A percentile compares a stretch with the other conserved stretches of the same genome.
These are phyloP conservation scores for Pichia thaimueangensis DNA, from an alignment of 805 yeast species.

Conservation along the genomic window DNA sequence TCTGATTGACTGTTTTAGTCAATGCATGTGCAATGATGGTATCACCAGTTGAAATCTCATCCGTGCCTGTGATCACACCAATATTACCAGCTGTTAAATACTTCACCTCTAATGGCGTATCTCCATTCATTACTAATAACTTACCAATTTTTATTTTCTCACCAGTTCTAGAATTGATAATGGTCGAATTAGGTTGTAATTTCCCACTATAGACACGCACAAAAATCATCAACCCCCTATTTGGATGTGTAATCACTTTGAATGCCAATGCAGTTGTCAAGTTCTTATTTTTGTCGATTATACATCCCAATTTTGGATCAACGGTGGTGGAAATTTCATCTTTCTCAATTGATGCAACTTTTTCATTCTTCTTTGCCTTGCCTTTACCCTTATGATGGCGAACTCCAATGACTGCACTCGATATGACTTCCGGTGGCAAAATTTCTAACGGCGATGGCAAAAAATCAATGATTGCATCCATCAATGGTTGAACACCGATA, in stretches of 20 bases:
- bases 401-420: not conserved
- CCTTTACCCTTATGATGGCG: constrained; percentile 20
- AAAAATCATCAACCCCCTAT: constrained; percentile 76
- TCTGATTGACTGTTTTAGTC: constrained; percentile 34
- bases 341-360: constrained; percentile 7
- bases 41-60: constrained; percentile 82
- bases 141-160: constrained; percentile 60
- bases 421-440: constrained; percentile 45
- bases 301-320: constrained; percentile 40
- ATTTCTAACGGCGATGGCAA: constrained; percentile 78
- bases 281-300: constrained; percentile 52
- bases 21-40: constrained; percentile 63
- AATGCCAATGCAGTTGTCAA: constrained; percentile 79
- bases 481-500: constrained; percentile 89
- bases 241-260: constrained; percentile 82
- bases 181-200: constrained; percentile 52
- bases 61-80: constrained; percentile 79
- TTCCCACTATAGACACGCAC: constrained; percentile 85
- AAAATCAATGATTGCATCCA: constrained; percentile 74
- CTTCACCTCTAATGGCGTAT: constrained; percentile 66
- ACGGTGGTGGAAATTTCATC: constrained; percentile 34
- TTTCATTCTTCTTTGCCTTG: constrained; percentile 6
- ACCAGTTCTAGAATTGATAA: constrained; percentile 66
- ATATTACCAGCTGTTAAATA: constrained; percentile 71
- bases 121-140: constrained; percentile 82